Conservation (phyloP, 164 flowering plant genomes). For the Litsea cubeba region DNA sequence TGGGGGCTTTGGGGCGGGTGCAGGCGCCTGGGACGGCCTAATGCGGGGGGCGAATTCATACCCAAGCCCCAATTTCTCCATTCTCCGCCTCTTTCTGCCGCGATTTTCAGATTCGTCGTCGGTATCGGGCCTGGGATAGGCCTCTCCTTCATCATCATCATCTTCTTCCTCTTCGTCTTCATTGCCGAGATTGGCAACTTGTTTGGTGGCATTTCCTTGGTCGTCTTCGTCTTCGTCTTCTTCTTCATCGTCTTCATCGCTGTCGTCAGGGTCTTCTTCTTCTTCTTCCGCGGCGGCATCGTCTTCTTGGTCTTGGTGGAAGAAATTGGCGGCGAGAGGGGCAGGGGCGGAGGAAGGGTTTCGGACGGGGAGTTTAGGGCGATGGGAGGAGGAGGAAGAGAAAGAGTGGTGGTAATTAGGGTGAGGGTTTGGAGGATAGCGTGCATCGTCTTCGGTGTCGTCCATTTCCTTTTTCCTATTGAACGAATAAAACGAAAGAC, state of each 20-base stretch:
- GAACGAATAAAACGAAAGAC: no score
- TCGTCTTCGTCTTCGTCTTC: slow-evolving; percentile 20
- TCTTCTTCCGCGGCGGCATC: slow-evolving; percentile 23
- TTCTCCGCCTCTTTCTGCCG: slow-evolving; percentile 48
- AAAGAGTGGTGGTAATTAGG: slow-evolving; percentile 13
- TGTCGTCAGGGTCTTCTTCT: slow-evolving; percentile 7
- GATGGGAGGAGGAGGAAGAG: slow-evolving; percentile 13
- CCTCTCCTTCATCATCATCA: slow-evolving; percentile 14
- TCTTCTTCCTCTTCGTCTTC: slow-evolving; percentile 12
- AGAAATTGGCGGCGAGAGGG: slow-evolving; percentile 13
- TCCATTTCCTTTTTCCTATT: slow-evolving; percentile 22
- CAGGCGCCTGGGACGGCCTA: slow-evolving; percentile 2
- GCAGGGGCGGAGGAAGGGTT: slow-evolving; percentile 22
- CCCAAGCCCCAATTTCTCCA: slow-evolving; percentile 29
- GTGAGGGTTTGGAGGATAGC: slow-evolving; percentile 33
- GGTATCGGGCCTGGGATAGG: slow-evolving; percentile 1
- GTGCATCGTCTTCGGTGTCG: slow-evolving; percentile 43
- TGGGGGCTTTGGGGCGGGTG: slow-evolving; percentile 8
- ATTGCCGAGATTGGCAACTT: neutral
- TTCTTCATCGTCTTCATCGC: slow-evolving; percentile 11
- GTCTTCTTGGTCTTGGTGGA: slow-evolving; percentile 19
- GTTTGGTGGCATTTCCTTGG: neutral
- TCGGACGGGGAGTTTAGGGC: slow-evolving; percentile 27
- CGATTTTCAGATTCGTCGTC: slow-evolving; percentile 25
- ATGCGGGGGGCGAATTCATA: slow-evolving; percentile 47